Evolutionary conservation across 129 eudicot species (phyloP).

Genomic region (Logfia minima): DNA sequence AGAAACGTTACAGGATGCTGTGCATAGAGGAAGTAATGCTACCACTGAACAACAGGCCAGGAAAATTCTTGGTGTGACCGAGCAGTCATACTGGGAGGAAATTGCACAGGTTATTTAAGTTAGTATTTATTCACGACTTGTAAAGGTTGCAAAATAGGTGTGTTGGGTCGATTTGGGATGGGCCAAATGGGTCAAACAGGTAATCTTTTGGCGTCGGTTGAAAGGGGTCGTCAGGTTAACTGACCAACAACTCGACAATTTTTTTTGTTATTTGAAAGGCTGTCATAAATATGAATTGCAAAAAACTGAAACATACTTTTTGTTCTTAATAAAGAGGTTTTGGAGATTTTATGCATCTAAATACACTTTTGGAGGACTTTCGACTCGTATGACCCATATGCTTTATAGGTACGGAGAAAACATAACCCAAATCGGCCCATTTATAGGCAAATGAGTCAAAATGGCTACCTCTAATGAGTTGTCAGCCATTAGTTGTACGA

Average conservation of each 20-base stretch:
- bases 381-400: too few relatives aligned
- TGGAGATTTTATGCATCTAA: too few relatives aligned
- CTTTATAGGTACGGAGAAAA: too few relatives aligned
- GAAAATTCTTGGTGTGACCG: slow-evolving; percentile 73
- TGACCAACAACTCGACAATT: not conserved
- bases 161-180: not conserved
- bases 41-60: slow-evolving; percentile 85
- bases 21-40: slow-evolving; percentile 54
- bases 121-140: not conserved
- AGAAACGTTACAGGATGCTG: slow-evolving; percentile 64
- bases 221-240: not conserved
- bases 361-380: too few relatives aligned
- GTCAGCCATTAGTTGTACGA: too few relatives aligned
- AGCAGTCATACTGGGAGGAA: slow-evolving; percentile 65
- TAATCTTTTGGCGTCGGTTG: not conserved
- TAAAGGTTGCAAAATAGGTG: not conserved
- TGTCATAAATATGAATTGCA: not conserved
- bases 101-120: slow-evolving; percentile 65
- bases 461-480: too few relatives aligned
- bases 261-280: too few relatives aligned
- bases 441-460: too few relatives aligned
- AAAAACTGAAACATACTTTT: too few relatives aligned
- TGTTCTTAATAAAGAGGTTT: too few relatives aligned
- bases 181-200: not conserved
- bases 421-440: too few relatives aligned